Conservation (phyloP, 352 stramenopile species). For the Pythium insidiosum region DNA sequence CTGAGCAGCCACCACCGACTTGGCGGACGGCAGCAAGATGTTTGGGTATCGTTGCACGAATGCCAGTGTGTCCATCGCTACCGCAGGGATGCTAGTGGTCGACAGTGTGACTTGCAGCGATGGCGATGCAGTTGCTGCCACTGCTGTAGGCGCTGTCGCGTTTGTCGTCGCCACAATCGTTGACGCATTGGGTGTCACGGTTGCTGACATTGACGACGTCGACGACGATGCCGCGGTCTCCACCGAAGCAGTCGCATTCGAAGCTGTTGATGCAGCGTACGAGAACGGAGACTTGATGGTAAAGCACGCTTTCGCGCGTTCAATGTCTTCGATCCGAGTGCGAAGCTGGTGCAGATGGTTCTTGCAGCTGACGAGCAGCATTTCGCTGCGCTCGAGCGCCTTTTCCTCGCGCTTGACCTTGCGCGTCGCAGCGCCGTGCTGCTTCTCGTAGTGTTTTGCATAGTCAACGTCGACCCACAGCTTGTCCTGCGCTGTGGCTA, state of each 20-base stretch:
- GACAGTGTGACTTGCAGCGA: no score
- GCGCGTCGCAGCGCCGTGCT: conserved; percentile 55
- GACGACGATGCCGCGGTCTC: background rate
- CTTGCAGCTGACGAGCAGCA: conserved; percentile 66
- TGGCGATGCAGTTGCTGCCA: conserved; percentile 5
- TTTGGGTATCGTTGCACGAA: conserved; percentile 54
- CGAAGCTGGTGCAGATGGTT: conserved; percentile 78
- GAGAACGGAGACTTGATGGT: conserved; percentile 22
- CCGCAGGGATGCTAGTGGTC: conserved; percentile 15
- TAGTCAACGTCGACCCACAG: conserved; percentile 82
- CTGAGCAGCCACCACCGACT: conserved; percentile 8
- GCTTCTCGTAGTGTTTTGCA: conserved; percentile 78
- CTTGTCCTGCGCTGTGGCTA: conserved; percentile 48
- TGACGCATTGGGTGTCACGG: background rate
- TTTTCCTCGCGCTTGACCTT: conserved; percentile 85
- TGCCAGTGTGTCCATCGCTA: conserved; percentile 23
- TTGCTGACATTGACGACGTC: background rate
- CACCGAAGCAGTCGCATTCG: background rate
- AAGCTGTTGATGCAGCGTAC: conserved; percentile 7
- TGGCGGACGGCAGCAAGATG: conserved; percentile 37
- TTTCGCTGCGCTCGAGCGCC: conserved; percentile 71
- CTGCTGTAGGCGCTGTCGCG: background rate
- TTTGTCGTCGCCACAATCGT: background rate
- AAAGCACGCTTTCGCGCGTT: conserved; percentile 51
- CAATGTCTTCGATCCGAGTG: conserved; percentile 63